Base-by-base conservation (phyloP, 2,329 filamentous ascomycete genomes). In the Ceratocystis alfenasii region DNA sequence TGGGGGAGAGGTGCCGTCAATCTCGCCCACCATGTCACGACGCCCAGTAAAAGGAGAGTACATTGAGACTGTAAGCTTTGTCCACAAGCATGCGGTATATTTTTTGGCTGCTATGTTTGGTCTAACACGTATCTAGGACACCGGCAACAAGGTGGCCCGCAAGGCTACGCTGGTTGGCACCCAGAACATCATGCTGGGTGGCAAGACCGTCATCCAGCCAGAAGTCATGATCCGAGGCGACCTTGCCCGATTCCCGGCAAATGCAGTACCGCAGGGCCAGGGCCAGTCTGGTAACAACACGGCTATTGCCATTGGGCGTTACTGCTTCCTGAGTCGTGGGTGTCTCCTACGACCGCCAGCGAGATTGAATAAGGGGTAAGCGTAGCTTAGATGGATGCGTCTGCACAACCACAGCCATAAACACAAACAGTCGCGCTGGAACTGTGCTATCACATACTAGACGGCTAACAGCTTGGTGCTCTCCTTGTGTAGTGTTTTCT, bases 91-190 rank as follows among this genome's bases (percentile, higher is more conserved):
- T 3, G 50, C 15, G 10, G 41, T 17, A 66, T 8, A 46, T 50
- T 22, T 10, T 6, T 6, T 4, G n/a, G 48, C 22, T 10, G 48
- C n/a, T 10, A 22, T 20, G 48, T 8, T 2, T 8, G 22, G 30
- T 64, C 64, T 68, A 55, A 68, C 67, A 64, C 62, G 12, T 61
- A 46, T 45, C 57, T 30, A 95, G 92, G 93, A 97, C 77, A 96
- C 92, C 2, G 94, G 94, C 70, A 99, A 99, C 83, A 97, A 97
- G 79, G 94, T 99, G 72, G 93, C 92, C 48, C 90, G 94, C 70
- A 90, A 90, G 71, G 89, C 90, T 69, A 87, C 88, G 74, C 90
- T 99, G 71, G 89, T 95, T 72, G 94, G 94, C 72, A 96, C 93
- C 25, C 91, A 95, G 71, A 95, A 97, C 77, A 97, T 99, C 77